phyloP scores from a whole-genome alignment of 2,329 filamentous ascomycete genomes.

The Claviceps sp. region DNA sequence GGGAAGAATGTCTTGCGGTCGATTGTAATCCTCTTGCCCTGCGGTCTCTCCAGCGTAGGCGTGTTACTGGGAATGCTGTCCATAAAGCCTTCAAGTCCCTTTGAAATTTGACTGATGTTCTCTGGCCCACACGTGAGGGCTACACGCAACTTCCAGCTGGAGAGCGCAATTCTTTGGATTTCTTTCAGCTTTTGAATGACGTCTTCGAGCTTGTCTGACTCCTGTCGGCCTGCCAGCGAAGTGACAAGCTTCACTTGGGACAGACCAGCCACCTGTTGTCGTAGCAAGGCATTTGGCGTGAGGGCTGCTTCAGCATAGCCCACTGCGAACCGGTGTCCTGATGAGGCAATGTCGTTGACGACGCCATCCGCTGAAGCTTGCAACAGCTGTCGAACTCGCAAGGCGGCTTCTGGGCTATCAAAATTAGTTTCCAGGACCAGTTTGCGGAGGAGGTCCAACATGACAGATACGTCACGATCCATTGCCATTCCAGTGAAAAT shows the following conservation, averaged over 20 bases:
- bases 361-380: conserved; percentile 81
- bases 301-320: conserved; percentile 72
- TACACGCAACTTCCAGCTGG: conserved; percentile 55
- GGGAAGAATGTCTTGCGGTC: conserved; percentile 77
- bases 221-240: conserved; percentile 58
- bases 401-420: conserved; percentile 64
- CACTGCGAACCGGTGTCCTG: conserved; percentile 77
- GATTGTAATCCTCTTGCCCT: conserved; percentile 24
- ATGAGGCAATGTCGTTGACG: conserved; percentile 81
- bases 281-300: conserved; percentile 55
- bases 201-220: conserved; percentile 56
- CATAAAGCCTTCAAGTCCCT: conserved; percentile 59
- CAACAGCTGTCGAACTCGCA: conserved; percentile 73
- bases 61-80: conserved; percentile 13
- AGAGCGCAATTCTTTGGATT: conserved; percentile 69
- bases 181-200: conserved; percentile 72
- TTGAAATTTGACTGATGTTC: conserved; percentile 56
- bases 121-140: conserved; percentile 78
- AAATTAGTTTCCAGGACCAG: conserved; percentile 84
- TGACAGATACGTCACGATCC: conserved; percentile 77
- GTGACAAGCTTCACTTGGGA: conserved; percentile 79
- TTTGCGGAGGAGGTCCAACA: conserved; percentile 75
- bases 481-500: conserved; percentile 76
- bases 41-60: conserved; percentile 26
- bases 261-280: conserved; percentile 80